Conservation (phyloP, 2,329 filamentous ascomycete species). For the Didymella keratinophila region DNA sequence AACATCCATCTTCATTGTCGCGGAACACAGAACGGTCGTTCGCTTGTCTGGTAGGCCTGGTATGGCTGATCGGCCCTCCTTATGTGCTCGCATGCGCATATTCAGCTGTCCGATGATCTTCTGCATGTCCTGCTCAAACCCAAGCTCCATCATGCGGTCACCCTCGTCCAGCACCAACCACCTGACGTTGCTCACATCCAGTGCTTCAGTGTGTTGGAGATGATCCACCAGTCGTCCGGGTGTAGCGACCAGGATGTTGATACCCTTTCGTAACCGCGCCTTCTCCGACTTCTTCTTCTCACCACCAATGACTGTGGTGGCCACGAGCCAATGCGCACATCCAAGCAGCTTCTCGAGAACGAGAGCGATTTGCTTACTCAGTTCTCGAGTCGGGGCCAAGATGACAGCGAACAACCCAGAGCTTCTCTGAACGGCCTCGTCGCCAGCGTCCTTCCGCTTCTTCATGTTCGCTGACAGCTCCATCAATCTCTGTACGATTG, state of each 20-base stretch:
- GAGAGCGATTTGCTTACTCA: constrained; percentile 90
- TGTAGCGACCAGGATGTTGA: constrained; percentile 95
- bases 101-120: constrained; percentile 84
- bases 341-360: constrained; percentile 85
- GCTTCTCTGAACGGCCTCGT: constrained; percentile 72
- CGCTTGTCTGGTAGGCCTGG: constrained; percentile 75
- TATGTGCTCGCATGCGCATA: constrained; percentile 65
- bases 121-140: constrained; percentile 93
- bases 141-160: constrained; percentile 97
- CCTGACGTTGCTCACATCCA: constrained; percentile 86
- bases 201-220: constrained; percentile 85
- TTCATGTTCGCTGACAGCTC: constrained; percentile 67
- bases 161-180: constrained; percentile 97
- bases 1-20: constrained; percentile 97
- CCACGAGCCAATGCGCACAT: constrained; percentile 94
- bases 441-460: constrained; percentile 45
- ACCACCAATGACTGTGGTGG: constrained; percentile 80
- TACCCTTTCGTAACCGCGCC: constrained; percentile 87
- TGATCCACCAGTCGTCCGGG: constrained; percentile 92
- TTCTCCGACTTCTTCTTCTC: constrained; percentile 86
- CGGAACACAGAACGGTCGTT: constrained; percentile 90
- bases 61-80: constrained; percentile 66
- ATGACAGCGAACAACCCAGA: constrained; percentile 93
- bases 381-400: constrained; percentile 89
- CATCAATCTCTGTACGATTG: constrained; percentile 88